A percentile compares a stretch with the other conserved stretches of the same genome.
These are phyloP conservation scores for Brasilioporus rufonigricans DNA, from an alignment of 768 basidiomycete genomes.

Conservation along the genomic window DNA sequence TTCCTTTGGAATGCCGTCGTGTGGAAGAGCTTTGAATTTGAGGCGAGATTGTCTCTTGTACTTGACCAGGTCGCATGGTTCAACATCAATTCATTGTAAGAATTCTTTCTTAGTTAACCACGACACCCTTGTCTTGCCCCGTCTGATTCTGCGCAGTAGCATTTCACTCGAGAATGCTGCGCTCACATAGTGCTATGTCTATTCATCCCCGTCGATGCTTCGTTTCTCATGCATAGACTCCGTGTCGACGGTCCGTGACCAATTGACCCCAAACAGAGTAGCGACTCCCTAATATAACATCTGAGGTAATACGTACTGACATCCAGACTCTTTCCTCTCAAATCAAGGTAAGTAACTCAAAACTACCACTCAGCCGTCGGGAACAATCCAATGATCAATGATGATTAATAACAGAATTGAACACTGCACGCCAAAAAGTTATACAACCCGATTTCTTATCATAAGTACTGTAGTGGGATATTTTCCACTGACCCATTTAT, in stretches of 20 bases:
- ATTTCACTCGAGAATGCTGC: background rate
- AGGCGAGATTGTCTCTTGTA: background rate
- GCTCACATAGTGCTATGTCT: background rate
- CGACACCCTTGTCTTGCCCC: background rate
- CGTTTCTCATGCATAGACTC: background rate
- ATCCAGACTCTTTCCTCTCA: background rate
- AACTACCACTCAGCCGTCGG: background rate
- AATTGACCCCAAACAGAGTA: background rate
- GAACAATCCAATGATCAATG: background rate
- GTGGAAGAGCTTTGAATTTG: background rate
- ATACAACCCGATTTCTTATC: background rate
- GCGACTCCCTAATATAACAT: background rate
- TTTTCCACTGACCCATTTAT: too few relatives aligned
- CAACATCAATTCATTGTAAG: background rate
- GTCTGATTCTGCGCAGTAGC: background rate
- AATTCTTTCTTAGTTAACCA: background rate
- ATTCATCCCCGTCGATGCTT: background rate
- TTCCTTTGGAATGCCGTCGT: background rate
- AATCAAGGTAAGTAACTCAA: background rate
- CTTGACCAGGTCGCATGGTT: background rate
- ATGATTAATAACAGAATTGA: background rate
- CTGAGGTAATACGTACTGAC: too few relatives aligned
- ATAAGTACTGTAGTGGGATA: too few relatives aligned
- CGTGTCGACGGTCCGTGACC: background rate
- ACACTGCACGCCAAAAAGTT: background rate